phyloP scores from a whole-genome alignment of 176 grass and related monocot genomes.

The Saccharum officinarum region DNA sequence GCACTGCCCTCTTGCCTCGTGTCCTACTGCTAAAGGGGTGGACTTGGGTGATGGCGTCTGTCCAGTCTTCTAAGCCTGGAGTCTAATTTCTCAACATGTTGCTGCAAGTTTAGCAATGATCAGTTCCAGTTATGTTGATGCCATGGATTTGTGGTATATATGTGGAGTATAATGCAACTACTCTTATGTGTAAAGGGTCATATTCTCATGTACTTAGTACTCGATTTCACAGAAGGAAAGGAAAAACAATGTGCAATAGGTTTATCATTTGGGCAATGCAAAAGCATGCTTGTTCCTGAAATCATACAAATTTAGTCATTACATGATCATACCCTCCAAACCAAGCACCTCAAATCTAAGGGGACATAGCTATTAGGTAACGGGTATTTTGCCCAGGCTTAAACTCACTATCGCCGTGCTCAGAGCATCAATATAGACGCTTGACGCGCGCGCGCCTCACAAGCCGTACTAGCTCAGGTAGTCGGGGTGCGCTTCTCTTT shows the following conservation, averaged over 20 bases:
- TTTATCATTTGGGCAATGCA: constrained; percentile 11
- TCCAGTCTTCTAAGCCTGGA: constrained; percentile 49
- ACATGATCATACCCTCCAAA: neutral
- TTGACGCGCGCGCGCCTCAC: no score
- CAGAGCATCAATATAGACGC: no score
- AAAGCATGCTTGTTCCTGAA: neutral
- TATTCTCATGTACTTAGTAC: neutral
- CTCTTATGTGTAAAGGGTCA: constrained; percentile 21
- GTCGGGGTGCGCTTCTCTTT: neutral
- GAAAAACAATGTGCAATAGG: neutral
- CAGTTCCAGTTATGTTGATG: neutral
- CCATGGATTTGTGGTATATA: neutral
- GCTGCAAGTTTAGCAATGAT: neutral
- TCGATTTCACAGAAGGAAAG: neutral
- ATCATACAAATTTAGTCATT: neutral
- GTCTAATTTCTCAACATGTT: neutral
- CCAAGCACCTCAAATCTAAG: neutral
- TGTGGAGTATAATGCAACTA: neutral
- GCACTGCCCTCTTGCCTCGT: constrained; percentile 66
- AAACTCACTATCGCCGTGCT: no score
- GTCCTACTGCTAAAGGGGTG: constrained; percentile 62
- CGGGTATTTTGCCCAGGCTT: no score
- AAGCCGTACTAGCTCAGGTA: neutral
- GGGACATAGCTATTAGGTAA: no score
- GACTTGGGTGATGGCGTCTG: constrained; percentile 37